Conservation (phyloP, 148 eudicot species). For the Agrostemma githago region DNA sequence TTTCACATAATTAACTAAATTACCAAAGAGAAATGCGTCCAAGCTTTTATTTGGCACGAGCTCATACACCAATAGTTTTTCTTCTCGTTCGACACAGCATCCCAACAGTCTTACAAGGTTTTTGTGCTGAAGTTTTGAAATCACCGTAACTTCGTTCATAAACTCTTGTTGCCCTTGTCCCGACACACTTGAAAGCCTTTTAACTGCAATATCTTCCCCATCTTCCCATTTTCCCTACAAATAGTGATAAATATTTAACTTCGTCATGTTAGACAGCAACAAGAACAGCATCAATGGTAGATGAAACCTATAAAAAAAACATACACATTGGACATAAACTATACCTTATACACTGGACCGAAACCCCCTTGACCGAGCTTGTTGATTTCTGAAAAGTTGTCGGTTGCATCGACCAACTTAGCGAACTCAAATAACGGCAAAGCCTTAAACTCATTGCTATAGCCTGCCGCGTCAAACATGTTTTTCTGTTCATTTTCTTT, state of each 20-base stretch:
- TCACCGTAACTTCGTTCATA: conserved; percentile 40
- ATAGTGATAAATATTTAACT: background rate
- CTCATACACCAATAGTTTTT: conserved; percentile 38
- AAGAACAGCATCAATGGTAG: no score
- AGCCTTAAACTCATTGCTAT: conserved; percentile 13
- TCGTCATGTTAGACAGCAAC: background rate
- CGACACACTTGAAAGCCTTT: conserved; percentile 38
- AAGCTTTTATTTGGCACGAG: conserved; percentile 42
- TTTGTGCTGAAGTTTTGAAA: conserved; percentile 42
- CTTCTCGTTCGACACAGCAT: conserved; percentile 35
- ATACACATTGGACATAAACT: background rate
- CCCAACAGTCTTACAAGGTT: conserved; percentile 43
- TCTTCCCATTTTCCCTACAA: conserved; percentile 30
- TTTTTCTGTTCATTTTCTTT: conserved; percentile 2
- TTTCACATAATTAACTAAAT: background rate
- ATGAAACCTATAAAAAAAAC: background rate
- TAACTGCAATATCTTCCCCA: conserved; percentile 39
- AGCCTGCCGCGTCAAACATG: background rate
- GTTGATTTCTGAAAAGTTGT: conserved; percentile 27
- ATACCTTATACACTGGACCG: conserved; percentile 43
- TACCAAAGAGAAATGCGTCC: conserved; percentile 41
- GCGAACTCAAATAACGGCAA: conserved; percentile 31
- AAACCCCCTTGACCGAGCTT: conserved; percentile 56
- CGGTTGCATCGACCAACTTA: conserved; percentile 26
- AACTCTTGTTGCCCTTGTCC: conserved; percentile 46